These are phyloP conservation scores for Phytophthora cryptogea DNA, from an alignment of 352 stramenopile species.

Conservation along the genomic window DNA sequence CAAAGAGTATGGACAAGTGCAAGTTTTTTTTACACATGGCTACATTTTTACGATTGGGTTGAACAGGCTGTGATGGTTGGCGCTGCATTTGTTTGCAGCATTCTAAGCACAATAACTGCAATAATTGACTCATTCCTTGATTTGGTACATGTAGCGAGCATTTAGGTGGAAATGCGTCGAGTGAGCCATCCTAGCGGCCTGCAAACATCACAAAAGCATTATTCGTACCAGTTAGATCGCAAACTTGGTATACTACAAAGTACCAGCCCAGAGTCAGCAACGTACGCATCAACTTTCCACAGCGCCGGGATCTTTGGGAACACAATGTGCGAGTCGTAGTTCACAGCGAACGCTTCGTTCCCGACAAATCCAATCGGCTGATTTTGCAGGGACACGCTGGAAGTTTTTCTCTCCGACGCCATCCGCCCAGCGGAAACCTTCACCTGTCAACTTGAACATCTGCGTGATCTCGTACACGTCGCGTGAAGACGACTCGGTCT, in stretches of 20 bases:
- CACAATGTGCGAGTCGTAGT: slow-evolving; percentile 68
- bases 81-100: neutral
- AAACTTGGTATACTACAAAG: neutral
- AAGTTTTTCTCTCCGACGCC: slow-evolving; percentile 69
- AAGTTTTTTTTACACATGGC: slow-evolving; percentile 1
- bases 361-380: slow-evolving; percentile 59
- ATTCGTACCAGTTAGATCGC: slow-evolving; percentile 7
- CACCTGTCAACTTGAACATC: slow-evolving; percentile 63
- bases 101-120: neutral
- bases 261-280: neutral
- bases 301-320: slow-evolving; percentile 67
- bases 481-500: neutral
- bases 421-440: slow-evolving; percentile 60
- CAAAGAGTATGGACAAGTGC: slow-evolving; percentile 10
- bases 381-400: slow-evolving; percentile 40
- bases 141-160: neutral
- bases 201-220: slow-evolving; percentile 1
- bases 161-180: slow-evolving; percentile 16
- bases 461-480: slow-evolving; percentile 56
- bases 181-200: slow-evolving; percentile 65
- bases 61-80: too few species aligned
- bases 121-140: too few species aligned
- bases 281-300: slow-evolving; percentile 63
- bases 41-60: neutral
- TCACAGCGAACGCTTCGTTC: slow-evolving; percentile 45